Base-by-base conservation (phyloP, 257 asterid species). In the Orobanche coerulescens region DNA sequence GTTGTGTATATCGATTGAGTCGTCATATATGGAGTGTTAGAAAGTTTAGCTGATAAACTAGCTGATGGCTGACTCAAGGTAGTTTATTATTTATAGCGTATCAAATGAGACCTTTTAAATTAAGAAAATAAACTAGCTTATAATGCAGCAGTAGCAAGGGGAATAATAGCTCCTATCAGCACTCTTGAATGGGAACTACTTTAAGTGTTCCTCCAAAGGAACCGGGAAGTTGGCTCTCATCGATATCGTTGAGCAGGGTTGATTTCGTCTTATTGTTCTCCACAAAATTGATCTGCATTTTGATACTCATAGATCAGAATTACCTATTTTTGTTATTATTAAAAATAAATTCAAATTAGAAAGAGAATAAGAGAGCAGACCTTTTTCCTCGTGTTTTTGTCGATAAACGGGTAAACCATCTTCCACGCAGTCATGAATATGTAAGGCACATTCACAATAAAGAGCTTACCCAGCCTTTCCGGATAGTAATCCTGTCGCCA, bases 401-500 rank as follows among this genome's bases (percentile, higher is more conserved):
- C 97, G 22, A 90, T 83, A 47, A 90, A 87, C 1, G 95, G 96
- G 79, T 84, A 83, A 65, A 90, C 72, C 75, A 77, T 84, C 75
- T 90, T 90, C 96, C 97, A 90, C 0, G 90, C 96, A 5, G 87
- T 83, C 96, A 83, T 87, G 79, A 87, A 87, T 59, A 87, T 25
- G 68, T 79, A 87, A 55, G 97, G 96, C 43, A 71, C 94, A 50
- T 87, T 87, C 67, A 87, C 76, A 37, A 87, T 74, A 48, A 78
- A 74, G 71, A 83, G 22, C 81, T 82, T 87, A 36, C 94, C 93
- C 47, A 90, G 89, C 83, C 97, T 83, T 85, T 90, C 96, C 0
- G 97, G 97, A 71, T 83, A 90, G 82, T 75, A 87, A 61, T 90
- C 96, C 97, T 87, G 36, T 26, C 42, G n/a, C 51, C 67, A 58